A percentile compares a stretch with the other conserved stretches of the same genome.
Evolutionary conservation across 192 early-diverging fungal genomes (phyloP).

Genomic region (Gaertneriomyces semiglobifer): DNA sequence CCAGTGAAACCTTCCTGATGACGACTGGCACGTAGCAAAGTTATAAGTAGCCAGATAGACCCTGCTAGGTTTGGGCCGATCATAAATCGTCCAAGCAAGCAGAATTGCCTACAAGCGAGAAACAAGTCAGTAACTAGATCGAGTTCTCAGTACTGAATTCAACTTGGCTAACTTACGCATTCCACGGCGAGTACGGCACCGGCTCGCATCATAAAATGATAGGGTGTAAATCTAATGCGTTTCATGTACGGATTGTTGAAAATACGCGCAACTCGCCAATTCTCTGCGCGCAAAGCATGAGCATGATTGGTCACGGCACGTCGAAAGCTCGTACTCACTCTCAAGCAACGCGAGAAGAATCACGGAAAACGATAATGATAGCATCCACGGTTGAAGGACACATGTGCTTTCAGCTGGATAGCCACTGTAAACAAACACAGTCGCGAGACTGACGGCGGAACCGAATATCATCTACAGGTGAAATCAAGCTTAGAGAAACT

Average conservation of each 20-base stretch:
- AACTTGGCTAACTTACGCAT: not conserved
- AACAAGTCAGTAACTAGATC: not conserved
- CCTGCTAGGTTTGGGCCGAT: not conserved
- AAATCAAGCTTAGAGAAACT: not conserved
- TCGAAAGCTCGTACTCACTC: not conserved
- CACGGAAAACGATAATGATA: conserved; percentile 8
- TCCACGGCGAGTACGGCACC: conserved; percentile 6
- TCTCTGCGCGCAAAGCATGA: not conserved
- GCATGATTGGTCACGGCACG: not conserved
- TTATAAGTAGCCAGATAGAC: not conserved
- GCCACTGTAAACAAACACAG: conserved; percentile 19
- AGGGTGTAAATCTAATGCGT: not conserved
- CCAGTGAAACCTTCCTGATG: not conserved
- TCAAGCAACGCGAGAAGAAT: not conserved
- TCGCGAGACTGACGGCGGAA: not conserved
- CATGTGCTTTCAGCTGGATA: conserved; percentile 5
- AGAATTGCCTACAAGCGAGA: not conserved
- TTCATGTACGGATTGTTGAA: conserved; percentile 8
- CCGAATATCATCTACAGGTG: not conserved
- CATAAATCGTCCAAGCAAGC: not conserved
- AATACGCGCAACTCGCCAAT: not conserved
- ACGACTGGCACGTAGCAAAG: not conserved
- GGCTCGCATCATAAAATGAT: not conserved
- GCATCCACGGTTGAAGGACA: conserved; percentile 20
- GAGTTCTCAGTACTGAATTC: not conserved